Evolutionary conservation across 2,329 filamentous ascomycete genomes (phyloP).

Genomic region (Aspergillus sp.): DNA sequence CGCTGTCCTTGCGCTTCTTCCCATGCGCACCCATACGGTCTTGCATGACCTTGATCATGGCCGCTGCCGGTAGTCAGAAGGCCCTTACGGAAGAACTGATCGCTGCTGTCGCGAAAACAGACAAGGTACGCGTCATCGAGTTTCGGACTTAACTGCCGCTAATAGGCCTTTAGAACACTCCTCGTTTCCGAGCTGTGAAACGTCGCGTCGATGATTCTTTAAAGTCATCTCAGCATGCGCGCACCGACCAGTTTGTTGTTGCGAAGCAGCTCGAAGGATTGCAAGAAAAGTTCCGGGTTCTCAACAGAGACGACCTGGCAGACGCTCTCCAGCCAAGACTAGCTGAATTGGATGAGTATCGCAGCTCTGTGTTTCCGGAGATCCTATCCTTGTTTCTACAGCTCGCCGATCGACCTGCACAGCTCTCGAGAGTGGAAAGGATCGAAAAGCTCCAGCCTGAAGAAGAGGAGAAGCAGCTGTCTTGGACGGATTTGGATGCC

Average conservation of each 20-base stretch:
- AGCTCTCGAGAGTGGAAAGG: constrained; percentile 65
- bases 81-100: constrained; percentile 71
- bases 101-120: constrained; percentile 56
- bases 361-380: constrained; percentile 73
- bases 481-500: constrained; percentile 75
- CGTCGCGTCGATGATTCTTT: constrained; percentile 33
- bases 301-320: constrained; percentile 76
- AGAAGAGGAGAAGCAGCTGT: constrained; percentile 54
- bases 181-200: constrained; percentile 30
- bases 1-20: neutral
- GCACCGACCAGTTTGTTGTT: constrained; percentile 76
- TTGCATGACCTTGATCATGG: constrained; percentile 53
- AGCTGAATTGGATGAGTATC: constrained; percentile 55
- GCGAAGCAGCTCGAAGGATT: constrained; percentile 66
- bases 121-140: constrained; percentile 44
- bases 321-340: constrained; percentile 64
- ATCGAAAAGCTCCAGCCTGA: constrained; percentile 57
- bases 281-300: constrained; percentile 81
- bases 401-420: constrained; percentile 75
- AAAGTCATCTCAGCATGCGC: constrained; percentile 51
- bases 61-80: constrained; percentile 65
- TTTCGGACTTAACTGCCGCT: constrained; percentile 7
- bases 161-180: constrained; percentile 26
- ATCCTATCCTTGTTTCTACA: constrained; percentile 74
- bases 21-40: neutral